phyloP scores from a whole-genome alignment of 2,329 filamentous ascomycete species.

The Cylindrodendrum hubeiense region DNA sequence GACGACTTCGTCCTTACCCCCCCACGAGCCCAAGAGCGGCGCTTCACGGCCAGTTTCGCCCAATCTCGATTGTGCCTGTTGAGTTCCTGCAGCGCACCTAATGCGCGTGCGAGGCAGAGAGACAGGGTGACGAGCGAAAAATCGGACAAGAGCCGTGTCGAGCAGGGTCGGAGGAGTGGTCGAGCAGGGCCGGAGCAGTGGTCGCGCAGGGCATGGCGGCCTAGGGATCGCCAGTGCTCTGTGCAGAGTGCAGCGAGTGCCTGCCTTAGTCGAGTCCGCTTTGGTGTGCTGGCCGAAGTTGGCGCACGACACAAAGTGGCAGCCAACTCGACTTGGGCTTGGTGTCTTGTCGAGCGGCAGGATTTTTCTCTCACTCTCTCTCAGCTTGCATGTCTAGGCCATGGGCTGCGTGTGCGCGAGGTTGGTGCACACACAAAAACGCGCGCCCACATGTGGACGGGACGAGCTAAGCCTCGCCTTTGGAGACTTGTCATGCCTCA shows the following conservation, averaged over 20 bases:
- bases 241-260: slow-evolving; percentile 4
- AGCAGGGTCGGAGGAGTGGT: neutral
- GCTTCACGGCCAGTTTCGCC: slow-evolving; percentile 32
- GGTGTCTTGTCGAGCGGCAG: slow-evolving; percentile 1
- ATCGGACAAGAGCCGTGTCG: neutral
- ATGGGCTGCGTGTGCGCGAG: neutral
- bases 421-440: neutral
- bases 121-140: neutral
- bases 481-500: neutral
- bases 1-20: slow-evolving; percentile 5
- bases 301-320: slow-evolving; percentile 23
- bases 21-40: slow-evolving; percentile 12
- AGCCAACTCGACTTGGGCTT: neutral
- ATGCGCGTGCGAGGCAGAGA: neutral
- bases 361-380: neutral
- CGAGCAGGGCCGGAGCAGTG: neutral
- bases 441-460: neutral
- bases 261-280: slow-evolving; percentile 29
- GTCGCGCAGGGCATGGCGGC: neutral
- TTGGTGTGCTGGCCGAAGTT: slow-evolving; percentile 42
- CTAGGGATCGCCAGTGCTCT: slow-evolving; percentile 22
- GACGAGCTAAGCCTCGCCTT: neutral
- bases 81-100: slow-evolving; percentile 40
- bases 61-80: slow-evolving; percentile 43
- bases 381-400: neutral